Evolutionary conservation across 345 rosid genomes (phyloP).

Genomic region (Eucalyptus polybractea): DNA sequence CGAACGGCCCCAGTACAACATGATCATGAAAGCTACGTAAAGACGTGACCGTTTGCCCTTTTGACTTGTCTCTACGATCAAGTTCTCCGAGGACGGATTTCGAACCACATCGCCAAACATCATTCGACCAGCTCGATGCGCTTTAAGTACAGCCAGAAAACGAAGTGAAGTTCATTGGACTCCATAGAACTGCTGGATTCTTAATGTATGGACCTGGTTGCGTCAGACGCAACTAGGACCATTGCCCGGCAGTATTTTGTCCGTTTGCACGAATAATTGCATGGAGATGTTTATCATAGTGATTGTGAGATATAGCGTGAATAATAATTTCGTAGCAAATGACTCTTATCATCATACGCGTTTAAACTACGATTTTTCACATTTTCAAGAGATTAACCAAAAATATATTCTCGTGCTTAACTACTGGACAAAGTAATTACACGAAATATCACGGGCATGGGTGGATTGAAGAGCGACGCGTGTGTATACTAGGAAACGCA

Average conservation of each 20-base stretch:
- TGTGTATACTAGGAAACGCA: neutral
- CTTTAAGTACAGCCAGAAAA: too few relatives aligned
- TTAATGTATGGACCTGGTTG: neutral
- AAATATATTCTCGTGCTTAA: neutral
- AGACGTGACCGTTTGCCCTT: neutral
- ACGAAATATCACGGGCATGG: neutral
- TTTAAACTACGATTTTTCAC: neutral
- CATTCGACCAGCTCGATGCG: too few relatives aligned
- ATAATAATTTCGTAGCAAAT: neutral
- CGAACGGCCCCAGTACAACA: too few relatives aligned
- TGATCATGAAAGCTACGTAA: neutral
- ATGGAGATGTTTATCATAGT: neutral
- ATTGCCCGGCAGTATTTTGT: neutral
- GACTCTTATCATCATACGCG: fast-evolving
- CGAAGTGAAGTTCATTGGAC: neutral
- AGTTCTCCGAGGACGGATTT: neutral
- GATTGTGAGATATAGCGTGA: neutral
- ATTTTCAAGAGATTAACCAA: fast-evolving
- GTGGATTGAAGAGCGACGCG: neutral
- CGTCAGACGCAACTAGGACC: neutral
- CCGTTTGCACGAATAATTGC: neutral
- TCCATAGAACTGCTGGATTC: neutral
- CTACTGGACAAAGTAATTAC: neutral
- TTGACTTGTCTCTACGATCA: neutral
- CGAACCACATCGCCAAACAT: neutral